These are phyloP conservation scores for Suillus discolor DNA, from an alignment of 768 basidiomycete species.

Conservation along the genomic window DNA sequence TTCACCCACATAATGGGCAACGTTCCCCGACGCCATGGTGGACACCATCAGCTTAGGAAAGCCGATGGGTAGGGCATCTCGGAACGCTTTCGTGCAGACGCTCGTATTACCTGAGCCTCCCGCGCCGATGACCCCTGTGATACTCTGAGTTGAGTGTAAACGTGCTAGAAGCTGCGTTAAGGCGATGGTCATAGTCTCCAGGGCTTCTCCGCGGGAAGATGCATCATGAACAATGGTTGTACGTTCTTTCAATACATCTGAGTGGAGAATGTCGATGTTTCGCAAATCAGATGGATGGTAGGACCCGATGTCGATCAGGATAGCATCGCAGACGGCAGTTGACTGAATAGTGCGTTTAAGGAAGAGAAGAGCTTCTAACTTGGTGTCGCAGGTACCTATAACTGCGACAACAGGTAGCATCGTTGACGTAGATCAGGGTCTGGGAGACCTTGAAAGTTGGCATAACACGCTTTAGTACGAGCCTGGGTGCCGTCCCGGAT, in stretches of 20 bases:
- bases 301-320: constrained; percentile 28
- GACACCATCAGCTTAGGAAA: constrained; percentile 33
- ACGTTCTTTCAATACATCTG: constrained; percentile 20
- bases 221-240: neutral
- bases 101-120: constrained; percentile 32
- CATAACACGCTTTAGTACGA: neutral
- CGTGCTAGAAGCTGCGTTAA: constrained; percentile 20
- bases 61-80: constrained; percentile 27
- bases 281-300: constrained; percentile 17
- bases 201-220: constrained; percentile 14
- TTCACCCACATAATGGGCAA: constrained; percentile 30
- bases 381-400: constrained; percentile 32
- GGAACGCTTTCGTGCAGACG: constrained; percentile 25
- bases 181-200: constrained; percentile 23
- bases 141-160: constrained; percentile 13
- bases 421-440: neutral
- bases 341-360: constrained; percentile 21
- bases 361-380: constrained; percentile 25
- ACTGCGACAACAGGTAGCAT: constrained; percentile 23
- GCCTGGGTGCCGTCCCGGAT: constrained; percentile 7
- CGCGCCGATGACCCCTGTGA: constrained; percentile 23
- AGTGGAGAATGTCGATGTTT: constrained; percentile 25
- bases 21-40: constrained; percentile 34
- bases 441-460: neutral
- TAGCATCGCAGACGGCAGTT: constrained; percentile 23